Base-by-base conservation (phyloP, 2,329 filamentous ascomycete species). In the Ceratocystis colombiana region DNA sequence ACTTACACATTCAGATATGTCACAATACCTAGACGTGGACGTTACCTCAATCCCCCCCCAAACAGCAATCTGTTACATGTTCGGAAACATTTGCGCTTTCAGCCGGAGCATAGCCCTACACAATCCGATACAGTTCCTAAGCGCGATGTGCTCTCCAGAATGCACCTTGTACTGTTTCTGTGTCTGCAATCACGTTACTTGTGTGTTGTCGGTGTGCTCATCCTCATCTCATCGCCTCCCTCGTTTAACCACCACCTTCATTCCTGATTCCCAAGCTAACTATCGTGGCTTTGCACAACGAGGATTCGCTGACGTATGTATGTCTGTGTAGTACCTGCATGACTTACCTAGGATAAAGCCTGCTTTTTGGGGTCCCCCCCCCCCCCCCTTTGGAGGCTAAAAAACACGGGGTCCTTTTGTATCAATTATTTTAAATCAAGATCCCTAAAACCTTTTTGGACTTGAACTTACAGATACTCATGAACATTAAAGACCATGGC, bases 241-340 rank as follows among this genome's bases (percentile, higher is more conserved):
- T 59, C 53, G 28, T 30, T 59, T 20, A 30, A 62, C 5, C 17
- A 15, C 25, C 22, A 22, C 30, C 7, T 22, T 45, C 15, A 20
- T 33, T 20, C 2, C 17, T 15, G 7, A 30, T 61, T 61, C 55
- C 41, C 17, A 12, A 6, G 20, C 59, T 62, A 59, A 33, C 53
- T 59, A 59, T 59, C 53, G 53, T 59, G 25, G 53, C 53, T 59
- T 59, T 59, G 53, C 28, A n/a, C 10, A 30, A 17, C 28, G 12
- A 59, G 53, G 53, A 59, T 59, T 30, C 53, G 53, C 53, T 59
- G 53, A 59, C 53, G 20, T 44, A 44, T 22, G 20, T 44, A 25
- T 62, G 37, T 22, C 37, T 25, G 15, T 25, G 30, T 41, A 44
- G 33, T 62, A 44, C 30, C 30, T 62, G 37, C 41, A 44, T 62